Conservation (phyloP, 2,329 filamentous ascomycete genomes). For the Penicillium sclerotiorum region DNA sequence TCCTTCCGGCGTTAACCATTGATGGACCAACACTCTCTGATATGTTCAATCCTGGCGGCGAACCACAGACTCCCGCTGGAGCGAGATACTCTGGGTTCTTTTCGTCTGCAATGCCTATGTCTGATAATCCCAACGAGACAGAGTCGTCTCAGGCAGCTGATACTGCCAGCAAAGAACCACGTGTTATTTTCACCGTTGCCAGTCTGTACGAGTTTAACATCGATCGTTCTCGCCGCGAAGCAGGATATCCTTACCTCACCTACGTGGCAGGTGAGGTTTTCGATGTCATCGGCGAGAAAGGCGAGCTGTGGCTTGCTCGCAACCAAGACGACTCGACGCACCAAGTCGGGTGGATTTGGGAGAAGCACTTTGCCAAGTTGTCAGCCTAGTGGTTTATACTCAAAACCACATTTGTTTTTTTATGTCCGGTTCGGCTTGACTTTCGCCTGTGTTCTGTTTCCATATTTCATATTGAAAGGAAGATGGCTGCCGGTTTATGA, state of each 20-base stretch:
- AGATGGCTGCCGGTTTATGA: slow-evolving; percentile 1
- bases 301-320: slow-evolving; percentile 94
- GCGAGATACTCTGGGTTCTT: slow-evolving; percentile 75
- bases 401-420: background rate
- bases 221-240: slow-evolving; percentile 85
- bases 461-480: background rate
- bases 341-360: slow-evolving; percentile 96
- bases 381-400: slow-evolving; percentile 18
- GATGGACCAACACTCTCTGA: slow-evolving; percentile 50
- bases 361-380: slow-evolving; percentile 83
- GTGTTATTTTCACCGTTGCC: slow-evolving; percentile 85
- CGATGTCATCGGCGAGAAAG: slow-evolving; percentile 92
- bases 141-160: slow-evolving; percentile 1
- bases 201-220: slow-evolving; percentile 98
- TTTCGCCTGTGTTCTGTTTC: background rate
- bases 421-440: background rate
- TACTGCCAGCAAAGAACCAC: slow-evolving; percentile 47
- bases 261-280: slow-evolving; percentile 96
- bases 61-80: too few relatives aligned
- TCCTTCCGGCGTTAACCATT: slow-evolving; percentile 49
- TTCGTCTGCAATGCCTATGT: slow-evolving; percentile 81
- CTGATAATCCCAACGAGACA: slow-evolving; percentile 60
- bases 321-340: slow-evolving; percentile 88
- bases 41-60: slow-evolving; percentile 35
- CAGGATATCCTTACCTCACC: slow-evolving; percentile 91